Evolutionary conservation across 176 grass and related monocot genomes (phyloP), one percentile per base, ranked within the genome.

Genomic region (Aegilops umbellulata): DNA sequence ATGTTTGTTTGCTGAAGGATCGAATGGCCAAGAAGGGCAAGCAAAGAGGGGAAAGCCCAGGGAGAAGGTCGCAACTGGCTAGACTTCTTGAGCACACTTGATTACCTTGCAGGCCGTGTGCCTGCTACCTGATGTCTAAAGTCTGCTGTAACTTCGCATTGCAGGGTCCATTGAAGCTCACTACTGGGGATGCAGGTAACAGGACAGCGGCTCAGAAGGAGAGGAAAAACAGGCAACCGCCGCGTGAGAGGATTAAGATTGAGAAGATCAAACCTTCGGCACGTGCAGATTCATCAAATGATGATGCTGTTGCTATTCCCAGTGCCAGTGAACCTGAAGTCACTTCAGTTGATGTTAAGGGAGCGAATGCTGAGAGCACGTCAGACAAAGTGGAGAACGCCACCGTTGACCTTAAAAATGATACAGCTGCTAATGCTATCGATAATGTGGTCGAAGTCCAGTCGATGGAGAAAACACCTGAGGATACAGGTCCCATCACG

Each of bases 11-110:
- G 73, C 55, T 88, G 75, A 89, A 94, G 90, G 79, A 35, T 85
- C 85, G 26, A 91, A 42, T 41, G 75, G 64, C 77, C 90, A 96
- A 91, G 90, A 91, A 88, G 86, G 27, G 76, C 84, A 88, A 87
- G 58, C 61, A 9, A 96, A 83, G 86, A 96, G 85, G 87, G 88
- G 77, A 88, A 99, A 91, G 83, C 86, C 66, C 4, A 91, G 92
- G 51, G 93, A 91, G 62, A 99, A 99, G 90, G 97, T 99, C 13
- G 36, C 49, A 82, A 77, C 65, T 60, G 58, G 81, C 32, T 65
- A 63, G 16, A 34, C 39, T 88, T 68, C 30, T 44, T 80, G 31
- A 89, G 11, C 51, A 65, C 53, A 84, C 30, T 55, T 87, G 78
- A 49, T 30, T 8, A 36, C 5, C 84, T 35, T 82, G 71, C 31